These are phyloP conservation scores for Apiospora arundinis DNA, from an alignment of 2,329 filamentous ascomycete genomes.

Conservation along the genomic window DNA sequence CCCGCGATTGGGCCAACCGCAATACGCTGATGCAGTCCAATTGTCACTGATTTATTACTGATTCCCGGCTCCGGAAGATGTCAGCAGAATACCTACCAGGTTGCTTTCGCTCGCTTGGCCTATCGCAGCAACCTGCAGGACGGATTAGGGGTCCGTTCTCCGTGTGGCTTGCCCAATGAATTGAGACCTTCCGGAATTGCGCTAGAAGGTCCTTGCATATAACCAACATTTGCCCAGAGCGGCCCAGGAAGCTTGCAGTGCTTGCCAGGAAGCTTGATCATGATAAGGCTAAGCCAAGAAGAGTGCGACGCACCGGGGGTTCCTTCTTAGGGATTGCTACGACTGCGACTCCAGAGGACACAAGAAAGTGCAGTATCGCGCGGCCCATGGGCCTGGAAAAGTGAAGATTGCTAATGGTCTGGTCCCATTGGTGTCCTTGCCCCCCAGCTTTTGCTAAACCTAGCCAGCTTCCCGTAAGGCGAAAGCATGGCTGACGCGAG, in stretches of 20 bases:
- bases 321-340: too few relatives aligned
- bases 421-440: not conserved
- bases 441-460: too few relatives aligned
- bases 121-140: not conserved
- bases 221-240: not conserved
- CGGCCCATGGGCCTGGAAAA: not conserved
- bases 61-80: not conserved
- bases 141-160: not conserved
- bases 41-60: not conserved
- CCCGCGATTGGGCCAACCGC: not conserved
- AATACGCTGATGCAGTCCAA: not conserved
- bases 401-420: not conserved
- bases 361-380: not conserved
- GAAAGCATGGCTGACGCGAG: not conserved
- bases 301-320: not conserved
- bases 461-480: constrained; percentile 11
- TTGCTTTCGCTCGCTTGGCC: not conserved
- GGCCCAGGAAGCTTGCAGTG: not conserved
- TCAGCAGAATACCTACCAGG: not conserved
- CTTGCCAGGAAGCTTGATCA: constrained; percentile 3
- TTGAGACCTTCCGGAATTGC: constrained; percentile 11
- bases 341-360: too few relatives aligned
- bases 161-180: not conserved
- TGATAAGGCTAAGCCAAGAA: constrained; percentile 21
- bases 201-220: constrained; percentile 19